phyloP scores from a whole-genome alignment of 2,329 filamentous ascomycete species.

The Aspergillus luchuensis region DNA sequence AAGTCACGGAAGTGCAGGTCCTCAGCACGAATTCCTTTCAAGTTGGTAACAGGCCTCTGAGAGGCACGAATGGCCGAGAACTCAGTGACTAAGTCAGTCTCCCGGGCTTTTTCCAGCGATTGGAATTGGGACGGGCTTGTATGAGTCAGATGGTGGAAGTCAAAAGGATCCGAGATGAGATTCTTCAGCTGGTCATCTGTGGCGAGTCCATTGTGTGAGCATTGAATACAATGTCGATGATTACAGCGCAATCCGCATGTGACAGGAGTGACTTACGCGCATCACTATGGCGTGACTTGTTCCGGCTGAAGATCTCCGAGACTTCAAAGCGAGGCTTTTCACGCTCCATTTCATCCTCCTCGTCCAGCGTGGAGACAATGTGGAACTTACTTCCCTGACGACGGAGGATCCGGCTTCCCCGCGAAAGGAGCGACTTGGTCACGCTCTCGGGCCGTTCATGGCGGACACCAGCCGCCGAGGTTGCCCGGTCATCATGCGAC shows the following conservation, averaged over 20 bases:
- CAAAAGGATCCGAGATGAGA: conserved; percentile 63
- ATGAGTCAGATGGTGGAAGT: conserved; percentile 66
- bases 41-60: conserved; percentile 51
- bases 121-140: conserved; percentile 58
- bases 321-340: conserved; percentile 38
- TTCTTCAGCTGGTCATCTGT: conserved; percentile 48
- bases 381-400: conserved; percentile 52
- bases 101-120: conserved; percentile 53
- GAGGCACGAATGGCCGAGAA: conserved; percentile 57
- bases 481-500: conserved; percentile 37
- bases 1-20: conserved; percentile 46
- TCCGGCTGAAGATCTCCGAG: conserved; percentile 36
- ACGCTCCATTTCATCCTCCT: conserved; percentile 41
- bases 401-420: conserved; percentile 50
- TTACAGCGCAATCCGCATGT: neutral
- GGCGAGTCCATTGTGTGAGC: conserved; percentile 7
- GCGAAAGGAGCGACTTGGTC: conserved; percentile 45
- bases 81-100: conserved; percentile 55
- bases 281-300: conserved; percentile 35
- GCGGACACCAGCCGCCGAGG: conserved; percentile 30
- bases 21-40: conserved; percentile 57
- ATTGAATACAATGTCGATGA: neutral
- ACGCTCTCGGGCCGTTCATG: conserved; percentile 39
- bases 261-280: conserved; percentile 36
- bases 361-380: conserved; percentile 44